Percentiles rank a stretch among this genome's conserved stretches.
These are phyloP conservation scores for Erodium chrysanthum DNA, from an alignment of 441 rosid species.

Conservation along the genomic window DNA sequence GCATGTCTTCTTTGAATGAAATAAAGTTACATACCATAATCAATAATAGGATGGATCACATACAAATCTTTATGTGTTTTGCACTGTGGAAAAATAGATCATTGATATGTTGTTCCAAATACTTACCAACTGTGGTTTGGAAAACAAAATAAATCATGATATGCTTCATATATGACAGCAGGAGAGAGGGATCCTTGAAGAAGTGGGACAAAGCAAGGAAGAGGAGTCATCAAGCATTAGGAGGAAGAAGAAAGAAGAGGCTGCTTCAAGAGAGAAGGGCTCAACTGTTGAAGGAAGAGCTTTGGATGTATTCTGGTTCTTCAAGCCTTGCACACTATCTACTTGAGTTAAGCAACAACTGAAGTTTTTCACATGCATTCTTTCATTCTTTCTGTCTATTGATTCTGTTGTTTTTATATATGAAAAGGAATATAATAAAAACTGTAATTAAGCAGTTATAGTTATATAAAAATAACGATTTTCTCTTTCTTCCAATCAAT, in stretches of 20 bases:
- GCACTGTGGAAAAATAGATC: neutral
- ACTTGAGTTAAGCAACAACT: slow-evolving; percentile 17
- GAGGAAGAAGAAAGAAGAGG: too few relatives aligned
- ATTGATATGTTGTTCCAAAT: neutral
- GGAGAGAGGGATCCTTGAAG: slow-evolving; percentile 49
- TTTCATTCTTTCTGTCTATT: slow-evolving; percentile 16
- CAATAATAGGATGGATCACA: too few relatives aligned
- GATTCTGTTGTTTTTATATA: too few relatives aligned
- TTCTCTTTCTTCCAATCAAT: too few relatives aligned
- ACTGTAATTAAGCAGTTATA: too few relatives aligned
- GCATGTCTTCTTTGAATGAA: neutral
- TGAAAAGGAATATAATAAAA: too few relatives aligned
- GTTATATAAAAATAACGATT: too few relatives aligned
- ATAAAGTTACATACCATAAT: neutral
- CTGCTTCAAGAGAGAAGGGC: too few relatives aligned
- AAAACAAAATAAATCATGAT: neutral
- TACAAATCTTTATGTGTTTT: neutral
- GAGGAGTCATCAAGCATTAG: neutral
- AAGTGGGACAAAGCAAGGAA: slow-evolving; percentile 37
- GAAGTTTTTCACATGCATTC: neutral
- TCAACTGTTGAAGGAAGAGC: slow-evolving; percentile 16
- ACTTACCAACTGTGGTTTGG: neutral
- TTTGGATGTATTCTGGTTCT: slow-evolving; percentile 72
- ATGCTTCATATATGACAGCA: slow-evolving; percentile 11
- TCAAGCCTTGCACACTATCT: slow-evolving; percentile 75